These are phyloP conservation scores for Clonostachys rosea DNA, from an alignment of 2,329 filamentous ascomycete species.

Conservation along the genomic window DNA sequence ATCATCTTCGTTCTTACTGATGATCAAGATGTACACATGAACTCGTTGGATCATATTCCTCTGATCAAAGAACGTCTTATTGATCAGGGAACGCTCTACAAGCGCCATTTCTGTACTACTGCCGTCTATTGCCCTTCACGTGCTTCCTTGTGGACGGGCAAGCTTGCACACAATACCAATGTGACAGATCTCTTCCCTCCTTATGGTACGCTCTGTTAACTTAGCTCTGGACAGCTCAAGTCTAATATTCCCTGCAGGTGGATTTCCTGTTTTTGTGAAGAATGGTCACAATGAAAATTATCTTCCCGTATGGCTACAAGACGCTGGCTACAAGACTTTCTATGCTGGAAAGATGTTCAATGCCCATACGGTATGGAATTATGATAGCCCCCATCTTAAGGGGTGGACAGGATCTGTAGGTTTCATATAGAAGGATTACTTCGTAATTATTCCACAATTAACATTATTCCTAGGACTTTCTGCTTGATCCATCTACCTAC, in stretches of 20 bases:
- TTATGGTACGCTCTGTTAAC: not conserved
- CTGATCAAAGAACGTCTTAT: slow-evolving; percentile 43
- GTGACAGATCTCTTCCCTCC: slow-evolving; percentile 4
- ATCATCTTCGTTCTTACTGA: slow-evolving; percentile 59
- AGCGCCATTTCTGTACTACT: slow-evolving; percentile 49
- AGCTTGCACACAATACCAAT: slow-evolving; percentile 6
- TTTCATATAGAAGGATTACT: too few relatives aligned
- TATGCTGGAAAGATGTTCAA: slow-evolving; percentile 52
- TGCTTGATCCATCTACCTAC: slow-evolving; percentile 65
- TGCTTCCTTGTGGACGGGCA: slow-evolving; percentile 5
- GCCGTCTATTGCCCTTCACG: slow-evolving; percentile 5
- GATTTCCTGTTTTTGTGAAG: slow-evolving; percentile 42
- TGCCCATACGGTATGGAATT: slow-evolving; percentile 40
- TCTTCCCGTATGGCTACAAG: slow-evolving; percentile 44
- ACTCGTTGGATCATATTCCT: slow-evolving; percentile 51
- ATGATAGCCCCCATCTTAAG: slow-evolving; percentile 38
- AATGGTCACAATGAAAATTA: slow-evolving; percentile 43
- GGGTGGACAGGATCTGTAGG: slow-evolving; percentile 48
- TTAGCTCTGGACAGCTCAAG: too few relatives aligned
- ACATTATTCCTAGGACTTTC: slow-evolving; percentile 24
- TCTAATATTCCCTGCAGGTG: slow-evolving; percentile 5
- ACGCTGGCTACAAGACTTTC: slow-evolving; percentile 44
- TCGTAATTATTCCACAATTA: too few relatives aligned
- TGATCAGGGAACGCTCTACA: slow-evolving; percentile 47
- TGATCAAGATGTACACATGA: slow-evolving; percentile 54